Percentiles rank a stretch among this genome's conserved stretches.
Evolutionary conservation across 176 grass and related monocot species (phyloP).

Genomic region (Leersia perrieri): DNA sequence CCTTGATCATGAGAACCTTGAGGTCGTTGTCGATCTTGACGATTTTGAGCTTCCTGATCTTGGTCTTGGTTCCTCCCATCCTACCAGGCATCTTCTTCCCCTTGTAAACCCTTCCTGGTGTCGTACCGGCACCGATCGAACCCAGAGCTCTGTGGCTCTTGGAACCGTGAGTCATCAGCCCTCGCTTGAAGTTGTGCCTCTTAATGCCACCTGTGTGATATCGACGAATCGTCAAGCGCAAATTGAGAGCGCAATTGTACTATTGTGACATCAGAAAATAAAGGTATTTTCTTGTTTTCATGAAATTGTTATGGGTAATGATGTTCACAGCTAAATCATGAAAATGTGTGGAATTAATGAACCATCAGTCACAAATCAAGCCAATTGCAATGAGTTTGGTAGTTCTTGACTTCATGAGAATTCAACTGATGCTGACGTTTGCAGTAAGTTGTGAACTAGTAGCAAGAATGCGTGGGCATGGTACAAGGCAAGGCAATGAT

Average conservation of each 20-base stretch:
- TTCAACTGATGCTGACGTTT: neutral
- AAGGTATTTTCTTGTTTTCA: neutral
- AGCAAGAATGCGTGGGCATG: neutral
- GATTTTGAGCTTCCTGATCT: constrained; percentile 82
- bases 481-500: neutral
- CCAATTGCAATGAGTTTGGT: no score
- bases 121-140: constrained; percentile 90
- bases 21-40: constrained; percentile 89
- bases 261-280: neutral
- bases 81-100: constrained; percentile 97
- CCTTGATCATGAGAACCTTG: constrained; percentile 76
- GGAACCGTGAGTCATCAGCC: constrained; percentile 89
- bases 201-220: constrained; percentile 82
- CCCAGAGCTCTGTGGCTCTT: constrained; percentile 90
- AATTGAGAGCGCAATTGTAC: neutral
- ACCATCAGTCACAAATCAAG: no score
- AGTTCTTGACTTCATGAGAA: neutral
- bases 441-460: neutral
- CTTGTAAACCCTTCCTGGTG: constrained; percentile 78
- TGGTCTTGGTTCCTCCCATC: constrained; percentile 81
- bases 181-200: constrained; percentile 88
- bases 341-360: no score
- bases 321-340: neutral
- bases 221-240: neutral
- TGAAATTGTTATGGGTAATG: neutral